phyloP scores from a whole-genome alignment of 345 rosid species.

The Nephelium lappaceum region DNA sequence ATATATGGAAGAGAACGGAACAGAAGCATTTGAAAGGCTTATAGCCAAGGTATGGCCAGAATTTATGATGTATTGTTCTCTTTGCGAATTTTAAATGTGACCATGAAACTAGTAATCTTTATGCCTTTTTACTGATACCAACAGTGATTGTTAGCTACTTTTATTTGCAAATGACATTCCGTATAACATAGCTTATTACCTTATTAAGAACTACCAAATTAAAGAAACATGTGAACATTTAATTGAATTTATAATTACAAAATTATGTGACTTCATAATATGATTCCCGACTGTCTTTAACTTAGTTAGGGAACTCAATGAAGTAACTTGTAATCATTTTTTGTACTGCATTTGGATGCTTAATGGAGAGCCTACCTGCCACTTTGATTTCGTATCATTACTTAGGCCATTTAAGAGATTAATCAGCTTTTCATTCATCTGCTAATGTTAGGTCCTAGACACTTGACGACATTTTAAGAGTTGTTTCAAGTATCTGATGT shows the following conservation, averaged over 20 bases:
- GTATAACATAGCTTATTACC: background rate
- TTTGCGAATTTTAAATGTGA: background rate
- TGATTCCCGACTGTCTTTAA: no score
- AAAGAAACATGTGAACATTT: no score
- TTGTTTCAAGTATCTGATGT: background rate
- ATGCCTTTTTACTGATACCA: background rate
- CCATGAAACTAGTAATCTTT: background rate
- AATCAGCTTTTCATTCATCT: no score
- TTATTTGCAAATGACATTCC: background rate
- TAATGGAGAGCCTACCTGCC: no score
- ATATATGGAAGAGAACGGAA: constrained; percentile 60
- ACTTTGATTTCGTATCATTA: no score
- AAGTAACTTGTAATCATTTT: background rate
- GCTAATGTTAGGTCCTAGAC: background rate
- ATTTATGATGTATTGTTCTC: background rate
- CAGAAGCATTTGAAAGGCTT: constrained; percentile 57
- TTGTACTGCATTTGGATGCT: background rate
- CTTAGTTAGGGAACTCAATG: background rate
- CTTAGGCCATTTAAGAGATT: no score
- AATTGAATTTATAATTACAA: no score
- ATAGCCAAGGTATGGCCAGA: constrained; percentile 43
- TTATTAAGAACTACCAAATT: no score
- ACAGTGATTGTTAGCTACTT: background rate
- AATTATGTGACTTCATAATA: no score
- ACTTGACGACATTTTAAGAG: background rate